These are phyloP conservation scores for Corylus heterophylla DNA, from an alignment of 306 rosid genomes.

Conservation along the genomic window DNA sequence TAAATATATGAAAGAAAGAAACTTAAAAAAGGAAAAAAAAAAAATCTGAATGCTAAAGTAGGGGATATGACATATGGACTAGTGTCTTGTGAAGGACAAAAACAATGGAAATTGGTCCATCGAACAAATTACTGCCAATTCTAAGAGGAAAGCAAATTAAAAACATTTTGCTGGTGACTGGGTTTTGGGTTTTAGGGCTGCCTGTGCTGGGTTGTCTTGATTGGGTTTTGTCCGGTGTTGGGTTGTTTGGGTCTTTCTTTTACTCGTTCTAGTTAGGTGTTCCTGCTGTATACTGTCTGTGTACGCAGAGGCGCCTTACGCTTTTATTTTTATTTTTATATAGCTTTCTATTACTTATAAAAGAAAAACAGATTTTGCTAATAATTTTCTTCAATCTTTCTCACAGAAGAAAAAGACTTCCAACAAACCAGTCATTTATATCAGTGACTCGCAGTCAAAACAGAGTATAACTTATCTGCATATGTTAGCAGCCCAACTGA, in stretches of 20 bases:
- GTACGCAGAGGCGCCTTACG: no score
- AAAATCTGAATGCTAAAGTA: not conserved
- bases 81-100: not conserved
- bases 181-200: no score
- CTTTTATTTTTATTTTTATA: no score
- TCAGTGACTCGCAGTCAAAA: not conserved
- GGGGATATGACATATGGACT: not conserved
- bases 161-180: not conserved
- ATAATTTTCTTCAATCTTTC: not conserved
- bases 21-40: not conserved
- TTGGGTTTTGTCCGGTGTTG: no score
- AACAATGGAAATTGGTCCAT: not conserved
- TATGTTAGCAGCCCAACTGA: not conserved
- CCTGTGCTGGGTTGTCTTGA: no score
- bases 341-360: no score
- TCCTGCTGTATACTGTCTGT: no score
- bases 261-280: no score
- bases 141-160: not conserved
- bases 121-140: not conserved
- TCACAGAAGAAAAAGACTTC: not conserved
- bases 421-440: not conserved
- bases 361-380: not conserved
- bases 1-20: conserved; percentile 4
- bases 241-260: no score
- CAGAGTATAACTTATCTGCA: not conserved